These are phyloP conservation scores for Nothomitra cinnamomea DNA, from an alignment of 2,329 filamentous ascomycete genomes.

Conservation along the genomic window DNA sequence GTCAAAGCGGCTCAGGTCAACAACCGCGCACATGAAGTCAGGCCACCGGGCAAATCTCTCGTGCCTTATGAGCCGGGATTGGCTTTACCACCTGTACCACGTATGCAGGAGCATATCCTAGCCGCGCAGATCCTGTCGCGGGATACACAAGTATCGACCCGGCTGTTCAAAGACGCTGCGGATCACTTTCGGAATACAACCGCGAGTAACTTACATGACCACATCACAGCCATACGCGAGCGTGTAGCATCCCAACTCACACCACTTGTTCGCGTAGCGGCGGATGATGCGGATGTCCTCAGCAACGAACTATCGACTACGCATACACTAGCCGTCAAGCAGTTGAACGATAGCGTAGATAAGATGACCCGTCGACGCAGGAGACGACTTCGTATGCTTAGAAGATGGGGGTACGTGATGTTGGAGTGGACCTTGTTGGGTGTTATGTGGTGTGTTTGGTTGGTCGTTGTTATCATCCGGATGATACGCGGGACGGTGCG, in stretches of 20 bases:
- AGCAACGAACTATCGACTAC: conserved; percentile 36
- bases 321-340: conserved; percentile 29
- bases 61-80: conserved; percentile 35
- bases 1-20: conserved; percentile 75
- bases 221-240: conserved; percentile 7
- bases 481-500: neutral
- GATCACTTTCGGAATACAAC: neutral
- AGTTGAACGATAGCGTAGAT: conserved; percentile 30
- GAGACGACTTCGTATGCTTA: conserved; percentile 21
- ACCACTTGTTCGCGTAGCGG: conserved; percentile 32
- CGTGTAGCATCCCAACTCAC: conserved; percentile 26
- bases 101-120: conserved; percentile 27
- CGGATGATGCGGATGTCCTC: conserved; percentile 43
- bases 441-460: conserved; percentile 8
- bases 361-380: conserved; percentile 26
- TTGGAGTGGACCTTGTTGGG: conserved; percentile 6
- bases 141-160: conserved; percentile 19
- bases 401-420: conserved; percentile 1
- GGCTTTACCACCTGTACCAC: conserved; percentile 12
- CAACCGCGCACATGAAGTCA: conserved; percentile 39
- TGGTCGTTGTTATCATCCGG: conserved; percentile 5
- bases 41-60: conserved; percentile 20
- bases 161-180: conserved; percentile 11
- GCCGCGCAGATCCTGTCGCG: conserved; percentile 26
- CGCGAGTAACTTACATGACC: neutral